Evolutionary conservation across 495 filamentous ascomycete species (phyloP), one percentile per base, ranked within the genome.

Genomic region (Evansstolkia leycettana): DNA sequence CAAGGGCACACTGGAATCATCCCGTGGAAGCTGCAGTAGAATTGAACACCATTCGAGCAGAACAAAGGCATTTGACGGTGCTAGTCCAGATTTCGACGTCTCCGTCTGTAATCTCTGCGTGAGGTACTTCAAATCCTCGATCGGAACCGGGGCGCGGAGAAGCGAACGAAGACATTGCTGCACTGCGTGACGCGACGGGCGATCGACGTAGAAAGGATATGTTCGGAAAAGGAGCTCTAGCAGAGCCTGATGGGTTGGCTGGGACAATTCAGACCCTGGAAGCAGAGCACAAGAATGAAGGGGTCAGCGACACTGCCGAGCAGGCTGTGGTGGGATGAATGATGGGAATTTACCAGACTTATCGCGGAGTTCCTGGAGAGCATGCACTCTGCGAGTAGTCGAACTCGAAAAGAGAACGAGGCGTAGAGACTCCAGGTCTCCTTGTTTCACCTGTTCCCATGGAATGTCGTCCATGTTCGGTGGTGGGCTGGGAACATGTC

Each of bases 21-120:
- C 38, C 59, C 64, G 36, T 52, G 67, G 28, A 69, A 73, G 64
- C 48, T 82, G 76, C 28, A 90, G 59, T 9, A 93, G 56, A 39
- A 87, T 51, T 31, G 76, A 82, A 51, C 78, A 84, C 90, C 87
- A 98, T 49, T 89, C 82, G 9, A 89, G 64, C 42, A 98, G 63
- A n/a, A 93, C 82, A 46, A 94, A 88, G 1, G 86, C 83, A 49
- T 76, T 86, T 15, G 73, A 70, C 1, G 83, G 60, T 15, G 89
- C 82, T 42, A 96, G 73, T 17, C 73, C 76, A 3, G 62, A 52
- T 52, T 92, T 94, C 27, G 70, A 60, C 0, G 80, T 67, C 57
- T 98, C 92, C 5, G 38, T 40, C 36, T 67, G 57, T 12, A 78
- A 42, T 25, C 60, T 64, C 33, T 72, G 65, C 20, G 80, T 64